Evolutionary conservation across 2,329 filamentous ascomycete genomes (phyloP).

Genomic region (Aspergillus arachidicola): DNA sequence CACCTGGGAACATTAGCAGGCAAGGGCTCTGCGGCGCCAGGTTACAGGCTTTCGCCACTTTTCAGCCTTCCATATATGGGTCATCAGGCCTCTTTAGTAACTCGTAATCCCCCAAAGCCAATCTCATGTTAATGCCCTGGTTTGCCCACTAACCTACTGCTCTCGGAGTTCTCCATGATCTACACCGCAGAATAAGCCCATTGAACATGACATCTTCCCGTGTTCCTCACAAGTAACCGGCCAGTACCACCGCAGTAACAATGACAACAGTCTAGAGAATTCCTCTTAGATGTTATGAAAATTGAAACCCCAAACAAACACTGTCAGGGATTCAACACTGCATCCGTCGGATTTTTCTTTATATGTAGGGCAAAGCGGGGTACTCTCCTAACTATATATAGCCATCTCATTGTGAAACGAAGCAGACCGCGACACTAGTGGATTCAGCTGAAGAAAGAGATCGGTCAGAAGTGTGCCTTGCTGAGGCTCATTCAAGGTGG

Average conservation of each 20-base stretch:
- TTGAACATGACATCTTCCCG: not conserved
- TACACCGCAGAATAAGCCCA: not conserved
- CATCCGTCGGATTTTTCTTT: not conserved
- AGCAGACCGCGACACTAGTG: not conserved
- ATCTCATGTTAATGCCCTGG: too few relatives aligned
- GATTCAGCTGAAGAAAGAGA: not conserved
- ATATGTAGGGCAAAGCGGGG: not conserved
- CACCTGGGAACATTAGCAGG: not conserved
- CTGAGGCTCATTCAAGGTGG: not conserved
- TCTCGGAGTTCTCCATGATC: too few relatives aligned
- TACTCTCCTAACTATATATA: not conserved
- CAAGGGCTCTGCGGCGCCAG: not conserved
- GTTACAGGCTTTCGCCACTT: not conserved
- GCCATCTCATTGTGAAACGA: not conserved
- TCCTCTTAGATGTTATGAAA: not conserved
- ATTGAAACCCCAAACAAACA: not conserved
- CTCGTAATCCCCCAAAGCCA: not conserved
- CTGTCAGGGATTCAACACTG: not conserved
- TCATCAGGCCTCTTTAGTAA: not conserved
- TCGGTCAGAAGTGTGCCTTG: not conserved
- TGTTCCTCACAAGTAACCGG: not conserved
- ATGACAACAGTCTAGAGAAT: not conserved
- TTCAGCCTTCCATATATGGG: not conserved
- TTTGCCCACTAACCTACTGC: too few relatives aligned
- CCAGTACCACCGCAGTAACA: not conserved